Evolutionary conservation across 2,329 filamentous ascomycete species (phyloP), one percentile per base, ranked within the genome.

Genomic region (Apiospora malaysiana): DNA sequence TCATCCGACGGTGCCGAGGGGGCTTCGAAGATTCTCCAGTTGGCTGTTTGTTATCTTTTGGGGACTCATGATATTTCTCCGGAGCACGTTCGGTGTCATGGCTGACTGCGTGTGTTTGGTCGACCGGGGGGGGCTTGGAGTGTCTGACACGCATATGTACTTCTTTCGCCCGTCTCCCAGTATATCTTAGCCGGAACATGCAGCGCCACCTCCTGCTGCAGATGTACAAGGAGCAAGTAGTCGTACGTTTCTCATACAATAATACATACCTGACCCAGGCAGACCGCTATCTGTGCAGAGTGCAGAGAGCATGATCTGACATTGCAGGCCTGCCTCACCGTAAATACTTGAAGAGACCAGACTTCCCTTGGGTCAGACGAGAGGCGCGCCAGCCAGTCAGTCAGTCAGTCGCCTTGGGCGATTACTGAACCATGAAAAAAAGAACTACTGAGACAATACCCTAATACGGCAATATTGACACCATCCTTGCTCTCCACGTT

Each of bases 61-160:
- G 27, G 27, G 12, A 18, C 25, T 51, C 49, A 37, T 18, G 56
- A 63, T 23, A 18, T 5, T 40, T 23, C 27, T 32, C 32, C 56
- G 37, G 27, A n/a, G 40, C 37, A 32, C 56, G 21, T 40, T n/a
- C 5, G 27, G 18, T 40, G 10, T 18, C 27, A 7, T 40, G 32
- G 18, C 8, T n/a, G 18, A 32, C 56, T 14, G 9, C 9, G 18
- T 59, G 27, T 27, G 25, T 25, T 16, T 27, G 23, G 49, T 18
- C 23, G 5, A 27, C 25, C 23, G 27, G 16, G 51, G 51, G 51
- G 18, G 21, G 21, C 27, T 37, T 59, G 1, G 51, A 9, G 56
- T 21, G 40, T 40, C 56, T 63, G 56, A 63, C 56, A 63, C 40
- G 18, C 56, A 63, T 63, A 40, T 59, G 27, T 59, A 37, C 51